Base-by-base conservation (phyloP, 164 flowering plant species). In the Vitis rupestris region DNA sequence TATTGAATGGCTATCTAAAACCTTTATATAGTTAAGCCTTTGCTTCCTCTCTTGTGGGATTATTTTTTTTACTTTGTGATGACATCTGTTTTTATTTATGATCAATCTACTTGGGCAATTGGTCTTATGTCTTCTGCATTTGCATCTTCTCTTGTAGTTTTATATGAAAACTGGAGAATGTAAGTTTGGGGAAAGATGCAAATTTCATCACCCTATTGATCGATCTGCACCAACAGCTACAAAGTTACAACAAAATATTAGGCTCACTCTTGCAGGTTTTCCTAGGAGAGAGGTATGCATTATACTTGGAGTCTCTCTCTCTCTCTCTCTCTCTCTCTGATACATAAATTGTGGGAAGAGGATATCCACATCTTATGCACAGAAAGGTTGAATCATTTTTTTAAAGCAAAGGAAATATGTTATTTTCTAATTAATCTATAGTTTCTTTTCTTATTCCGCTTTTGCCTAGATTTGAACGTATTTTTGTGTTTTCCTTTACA, bases 141-240 rank as follows among this genome's bases (percentile, higher is more conserved):
- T 4, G 8, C 15, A n/a, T 37, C 10, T 31, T 55, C 19, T 63
- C 10, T 68, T 59, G 65, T 70, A 94, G 98, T 87, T 57, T 77
- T 94, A 89, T 62, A 92, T 94, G 97, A 95, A 89, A 84, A 91
- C 87, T 23, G 99, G 99, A 57, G 86, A 61, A 37, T 95, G 99
- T 82, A 91, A 84, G 78, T 93, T 87, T 78, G 95, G 90, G 23
- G 93, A 87, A 71, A 83, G 76, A 73, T 95, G 99, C 85, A 90
- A 78, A 78, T 95, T 82, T 75, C 92, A 95, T 82, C 99, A 95
- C 76, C 99, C 99, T 17, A 48, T 88, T 59, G 92, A 91, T 80
- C 81, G 94, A 1, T 69, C 88, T 69, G 86, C 82, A 50, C 78
- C 87, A 65, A 72, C 83, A 53, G 73, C 88, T 50, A 69, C 74